Conservation (phyloP, 106 monocot species). For the Acorus gramineus region DNA sequence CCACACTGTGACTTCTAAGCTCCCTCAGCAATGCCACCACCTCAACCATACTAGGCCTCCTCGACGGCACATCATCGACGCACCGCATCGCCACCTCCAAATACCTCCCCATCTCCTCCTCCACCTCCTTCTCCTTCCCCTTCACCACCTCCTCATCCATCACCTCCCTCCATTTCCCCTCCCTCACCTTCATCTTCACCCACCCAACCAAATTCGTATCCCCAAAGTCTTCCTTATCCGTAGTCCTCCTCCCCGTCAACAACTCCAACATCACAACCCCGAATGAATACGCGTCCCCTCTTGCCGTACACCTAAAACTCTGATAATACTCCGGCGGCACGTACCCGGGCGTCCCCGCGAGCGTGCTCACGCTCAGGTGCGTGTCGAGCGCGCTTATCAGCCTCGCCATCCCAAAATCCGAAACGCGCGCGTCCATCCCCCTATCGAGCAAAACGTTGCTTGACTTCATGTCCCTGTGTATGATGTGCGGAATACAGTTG, state of each 20-base stretch:
- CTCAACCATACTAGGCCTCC: constrained; percentile 74
- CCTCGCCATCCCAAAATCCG: constrained; percentile 84
- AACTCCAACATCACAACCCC: constrained; percentile 75
- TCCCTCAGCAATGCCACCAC: constrained; percentile 59
- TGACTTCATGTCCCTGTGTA: constrained; percentile 85
- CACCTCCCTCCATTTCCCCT: constrained; percentile 49
- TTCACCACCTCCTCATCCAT: constrained; percentile 32
- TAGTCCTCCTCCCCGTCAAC: constrained; percentile 53
- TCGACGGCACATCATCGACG: constrained; percentile 69
- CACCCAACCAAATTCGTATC: constrained; percentile 81
- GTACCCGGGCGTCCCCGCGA: constrained; percentile 77
- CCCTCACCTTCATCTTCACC: constrained; percentile 49
- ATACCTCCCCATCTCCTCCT: constrained; percentile 45
- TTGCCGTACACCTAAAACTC: constrained; percentile 73
- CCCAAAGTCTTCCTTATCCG: constrained; percentile 70
- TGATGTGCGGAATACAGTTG: constrained; percentile 83
- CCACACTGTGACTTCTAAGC: constrained; percentile 6
- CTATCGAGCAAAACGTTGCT: constrained; percentile 72
- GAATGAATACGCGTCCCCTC: constrained; percentile 76
- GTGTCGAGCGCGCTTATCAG: constrained; percentile 76
- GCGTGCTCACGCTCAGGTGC: constrained; percentile 71
- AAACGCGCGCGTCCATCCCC: constrained; percentile 66
- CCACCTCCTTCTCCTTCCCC: constrained; percentile 7
- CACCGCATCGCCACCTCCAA: constrained; percentile 57
- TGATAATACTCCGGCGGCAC: constrained; percentile 87